phyloP scores from a whole-genome alignment of 23 red algal genomes.

The Pyropia yezoensis region DNA sequence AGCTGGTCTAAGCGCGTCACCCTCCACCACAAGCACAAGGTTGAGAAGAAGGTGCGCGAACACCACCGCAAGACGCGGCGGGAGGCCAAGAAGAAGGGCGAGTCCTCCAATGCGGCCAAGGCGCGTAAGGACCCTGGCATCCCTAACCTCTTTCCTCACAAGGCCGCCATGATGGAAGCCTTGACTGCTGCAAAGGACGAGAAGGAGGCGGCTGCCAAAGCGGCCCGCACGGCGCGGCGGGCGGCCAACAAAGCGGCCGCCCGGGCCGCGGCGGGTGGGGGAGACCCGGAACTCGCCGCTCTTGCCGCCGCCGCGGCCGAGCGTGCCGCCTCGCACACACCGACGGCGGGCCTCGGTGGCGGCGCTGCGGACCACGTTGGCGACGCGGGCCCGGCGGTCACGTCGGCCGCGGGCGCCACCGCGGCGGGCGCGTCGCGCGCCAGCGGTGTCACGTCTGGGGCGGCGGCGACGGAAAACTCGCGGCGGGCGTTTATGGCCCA shows the following conservation, averaged over 20 bases:
- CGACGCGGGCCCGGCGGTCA: background rate
- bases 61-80: slow-evolving; percentile 52
- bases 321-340: slow-evolving; percentile 21
- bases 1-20: slow-evolving; percentile 39
- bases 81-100: slow-evolving; percentile 27
- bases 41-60: slow-evolving; percentile 86
- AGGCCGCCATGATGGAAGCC: slow-evolving; percentile 82
- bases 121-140: slow-evolving; percentile 67
- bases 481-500: slow-evolving; percentile 69
- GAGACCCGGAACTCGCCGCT: slow-evolving; percentile 17
- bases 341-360: background rate
- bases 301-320: slow-evolving; percentile 26
- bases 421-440: background rate
- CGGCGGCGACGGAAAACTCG: slow-evolving; percentile 9
- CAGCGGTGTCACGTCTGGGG: background rate
- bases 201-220: slow-evolving; percentile 40
- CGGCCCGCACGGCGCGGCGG: slow-evolving; percentile 7
- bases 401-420: background rate
- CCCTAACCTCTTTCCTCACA: slow-evolving; percentile 82
- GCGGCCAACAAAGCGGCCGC: slow-evolving; percentile 9
- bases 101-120: slow-evolving; percentile 12
- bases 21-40: slow-evolving; percentile 87
- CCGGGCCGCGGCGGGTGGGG: slow-evolving; percentile 1
- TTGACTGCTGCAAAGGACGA: slow-evolving; percentile 24
- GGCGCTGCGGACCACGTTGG: background rate